These are phyloP conservation scores for Neoascochyta sp. DNA, from an alignment of 2,329 filamentous ascomycete species.

Conservation along the genomic window DNA sequence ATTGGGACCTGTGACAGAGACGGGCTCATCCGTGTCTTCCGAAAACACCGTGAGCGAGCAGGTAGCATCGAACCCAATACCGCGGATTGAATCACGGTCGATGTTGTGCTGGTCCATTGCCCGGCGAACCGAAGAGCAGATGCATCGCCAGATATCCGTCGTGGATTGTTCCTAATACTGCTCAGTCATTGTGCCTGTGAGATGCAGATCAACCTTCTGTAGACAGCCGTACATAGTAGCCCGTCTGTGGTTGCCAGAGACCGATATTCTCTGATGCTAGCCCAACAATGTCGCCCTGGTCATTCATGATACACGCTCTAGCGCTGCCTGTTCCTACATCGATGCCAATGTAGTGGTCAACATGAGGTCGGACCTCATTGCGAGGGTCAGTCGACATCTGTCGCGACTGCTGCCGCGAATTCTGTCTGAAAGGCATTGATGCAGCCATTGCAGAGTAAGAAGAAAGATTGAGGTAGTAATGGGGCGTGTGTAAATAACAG, in stretches of 20 bases:
- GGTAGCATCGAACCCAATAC: slow-evolving; percentile 97
- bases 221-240: slow-evolving; percentile 49
- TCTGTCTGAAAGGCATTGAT: slow-evolving; percentile 27
- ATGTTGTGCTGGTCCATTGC: slow-evolving; percentile 79
- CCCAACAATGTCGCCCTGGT: slow-evolving; percentile 77
- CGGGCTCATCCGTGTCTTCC: slow-evolving; percentile 82
- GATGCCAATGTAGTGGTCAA: slow-evolving; percentile 73
- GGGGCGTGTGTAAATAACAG: not conserved
- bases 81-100: slow-evolving; percentile 70
- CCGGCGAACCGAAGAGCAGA: slow-evolving; percentile 81
- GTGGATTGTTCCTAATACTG: slow-evolving; percentile 84
- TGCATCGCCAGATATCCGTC: slow-evolving; percentile 92
- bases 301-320: slow-evolving; percentile 91
- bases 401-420: slow-evolving; percentile 37
- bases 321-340: slow-evolving; percentile 96
- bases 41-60: slow-evolving; percentile 92
- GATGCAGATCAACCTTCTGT: not conserved
- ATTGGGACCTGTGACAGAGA: slow-evolving; percentile 83
- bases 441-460: slow-evolving; percentile 16
- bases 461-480: slow-evolving; percentile 1
- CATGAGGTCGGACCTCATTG: slow-evolving; percentile 55
- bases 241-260: slow-evolving; percentile 52
- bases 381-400: slow-evolving; percentile 51
- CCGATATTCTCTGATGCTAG: slow-evolving; percentile 53
- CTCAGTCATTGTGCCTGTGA: slow-evolving; percentile 7